Evolutionary conservation across 495 filamentous ascomycete species (phyloP).

Genomic region (Aspergillus ostianus): DNA sequence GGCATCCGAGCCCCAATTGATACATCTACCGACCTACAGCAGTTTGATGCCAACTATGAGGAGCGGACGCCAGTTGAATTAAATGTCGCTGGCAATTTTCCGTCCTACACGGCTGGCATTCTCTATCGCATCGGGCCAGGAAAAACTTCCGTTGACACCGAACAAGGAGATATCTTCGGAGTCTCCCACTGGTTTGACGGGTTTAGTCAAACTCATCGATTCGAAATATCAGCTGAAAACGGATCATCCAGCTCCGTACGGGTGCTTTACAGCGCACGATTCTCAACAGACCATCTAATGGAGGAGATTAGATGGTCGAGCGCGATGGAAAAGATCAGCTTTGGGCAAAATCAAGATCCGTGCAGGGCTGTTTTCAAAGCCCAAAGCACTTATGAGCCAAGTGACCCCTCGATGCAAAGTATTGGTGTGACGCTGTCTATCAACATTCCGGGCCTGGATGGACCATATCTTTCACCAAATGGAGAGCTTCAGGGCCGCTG

Average conservation of each 20-base stretch:
- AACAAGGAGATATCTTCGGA: slow-evolving; percentile 52
- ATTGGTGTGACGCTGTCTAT: slow-evolving; percentile 60
- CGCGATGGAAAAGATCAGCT: slow-evolving; percentile 41
- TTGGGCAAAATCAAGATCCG: slow-evolving; percentile 65
- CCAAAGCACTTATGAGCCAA: slow-evolving; percentile 49
- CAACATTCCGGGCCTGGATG: slow-evolving; percentile 51
- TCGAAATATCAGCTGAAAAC: slow-evolving; percentile 54
- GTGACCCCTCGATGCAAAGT: slow-evolving; percentile 42
- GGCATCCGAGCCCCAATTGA: slow-evolving; percentile 1
- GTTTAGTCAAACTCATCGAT: slow-evolving; percentile 71
- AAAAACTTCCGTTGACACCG: slow-evolving; percentile 52
- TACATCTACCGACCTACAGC: slow-evolving; percentile 28
- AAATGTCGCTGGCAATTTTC: slow-evolving; percentile 46
- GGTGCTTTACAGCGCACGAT: slow-evolving; percentile 73
- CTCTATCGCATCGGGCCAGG: slow-evolving; percentile 76
- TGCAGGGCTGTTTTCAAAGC: slow-evolving; percentile 67
- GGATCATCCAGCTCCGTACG: slow-evolving; percentile 25
- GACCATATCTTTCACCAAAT: not conserved
- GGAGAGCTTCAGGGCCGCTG: slow-evolving; percentile 13
- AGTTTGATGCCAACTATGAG: slow-evolving; percentile 55
- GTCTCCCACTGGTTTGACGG: slow-evolving; percentile 78
- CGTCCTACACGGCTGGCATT: slow-evolving; percentile 55
- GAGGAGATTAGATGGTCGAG: slow-evolving; percentile 56
- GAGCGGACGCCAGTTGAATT: slow-evolving; percentile 49
- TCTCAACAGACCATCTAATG: slow-evolving; percentile 55